A percentile compares a stretch with the other conserved stretches of the same genome.
Conservation (phyloP, 2,329 filamentous ascomycete genomes). For the Fusarium domesticum region DNA sequence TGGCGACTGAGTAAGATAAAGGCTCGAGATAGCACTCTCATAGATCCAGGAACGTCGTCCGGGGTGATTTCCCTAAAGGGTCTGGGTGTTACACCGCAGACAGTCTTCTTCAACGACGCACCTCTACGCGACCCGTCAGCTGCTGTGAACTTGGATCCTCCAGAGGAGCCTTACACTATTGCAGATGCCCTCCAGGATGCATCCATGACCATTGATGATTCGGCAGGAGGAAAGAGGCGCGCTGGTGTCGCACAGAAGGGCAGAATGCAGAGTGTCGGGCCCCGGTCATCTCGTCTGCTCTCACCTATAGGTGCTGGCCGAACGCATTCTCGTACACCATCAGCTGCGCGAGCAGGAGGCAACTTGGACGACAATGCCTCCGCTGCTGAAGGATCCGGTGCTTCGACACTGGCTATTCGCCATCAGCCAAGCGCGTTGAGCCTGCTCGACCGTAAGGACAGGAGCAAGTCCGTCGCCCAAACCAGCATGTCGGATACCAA, state of each 20-base stretch:
- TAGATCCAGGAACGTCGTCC: constrained; percentile 33
- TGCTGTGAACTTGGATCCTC: constrained; percentile 31
- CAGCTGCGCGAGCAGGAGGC: constrained; percentile 27
- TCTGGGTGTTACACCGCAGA: constrained; percentile 77
- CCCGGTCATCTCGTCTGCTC: constrained; percentile 31
- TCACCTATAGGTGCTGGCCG: constrained; percentile 34
- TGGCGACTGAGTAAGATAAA: constrained; percentile 79
- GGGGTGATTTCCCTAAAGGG: constrained; percentile 68
- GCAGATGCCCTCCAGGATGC: constrained; percentile 89
- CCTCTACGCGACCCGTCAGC: constrained; percentile 46
- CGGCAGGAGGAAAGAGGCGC: constrained; percentile 52
- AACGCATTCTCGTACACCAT: constrained; percentile 39
- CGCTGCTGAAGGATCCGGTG: constrained; percentile 41
- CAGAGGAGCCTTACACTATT: constrained; percentile 66
- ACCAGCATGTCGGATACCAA: constrained; percentile 58
- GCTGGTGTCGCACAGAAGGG: constrained; percentile 47
- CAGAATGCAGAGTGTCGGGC: constrained; percentile 39
- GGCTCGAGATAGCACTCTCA: constrained; percentile 46
- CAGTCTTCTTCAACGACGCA: constrained; percentile 85
- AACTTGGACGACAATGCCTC: constrained; percentile 36
- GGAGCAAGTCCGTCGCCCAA: constrained; percentile 56
- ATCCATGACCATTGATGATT: constrained; percentile 79
- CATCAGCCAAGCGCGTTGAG: constrained; percentile 59
- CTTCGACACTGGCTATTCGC: constrained; percentile 47
- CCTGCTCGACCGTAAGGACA: constrained; percentile 57